These are phyloP conservation scores for Malassezia sympodialis DNA, from an alignment of 1,284 basidiomycete species.

Conservation along the genomic window DNA sequence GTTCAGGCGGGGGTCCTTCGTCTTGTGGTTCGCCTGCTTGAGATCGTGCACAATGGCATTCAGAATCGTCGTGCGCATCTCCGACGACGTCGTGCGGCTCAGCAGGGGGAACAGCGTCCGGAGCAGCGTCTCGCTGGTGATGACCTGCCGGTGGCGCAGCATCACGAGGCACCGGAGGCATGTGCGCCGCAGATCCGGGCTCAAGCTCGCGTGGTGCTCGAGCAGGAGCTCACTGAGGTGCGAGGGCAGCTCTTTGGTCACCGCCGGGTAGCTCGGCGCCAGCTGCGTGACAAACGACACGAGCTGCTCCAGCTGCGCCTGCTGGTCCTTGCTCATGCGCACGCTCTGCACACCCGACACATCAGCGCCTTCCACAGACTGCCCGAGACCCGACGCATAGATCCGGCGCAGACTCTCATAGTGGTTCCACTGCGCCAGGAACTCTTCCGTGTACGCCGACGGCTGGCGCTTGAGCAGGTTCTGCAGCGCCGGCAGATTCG, in stretches of 20 bases:
- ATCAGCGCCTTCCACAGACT: constrained; percentile 10
- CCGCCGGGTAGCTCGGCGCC: constrained; percentile 33
- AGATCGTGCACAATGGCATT: constrained; percentile 93
- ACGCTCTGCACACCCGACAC: not conserved
- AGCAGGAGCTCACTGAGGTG: constrained; percentile 39
- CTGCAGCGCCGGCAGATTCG: constrained; percentile 63
- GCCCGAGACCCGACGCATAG: constrained; percentile 52
- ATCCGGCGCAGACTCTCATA: constrained; percentile 79
- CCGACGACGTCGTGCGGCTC: constrained; percentile 67
- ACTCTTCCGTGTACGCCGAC: constrained; percentile 83
- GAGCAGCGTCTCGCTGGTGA: constrained; percentile 86
- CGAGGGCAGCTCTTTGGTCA: constrained; percentile 29
- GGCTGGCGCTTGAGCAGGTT: constrained; percentile 92
- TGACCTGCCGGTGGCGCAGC: constrained; percentile 82
- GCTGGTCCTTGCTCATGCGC: constrained; percentile 29
- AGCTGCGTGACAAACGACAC: constrained; percentile 57
- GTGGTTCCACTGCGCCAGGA: constrained; percentile 96
- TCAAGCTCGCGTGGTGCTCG: constrained; percentile 38
- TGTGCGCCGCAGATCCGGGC: constrained; percentile 32
- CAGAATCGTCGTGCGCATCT: constrained; percentile 75
- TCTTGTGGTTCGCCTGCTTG: constrained; percentile 73
- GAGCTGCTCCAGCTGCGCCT: constrained; percentile 34
- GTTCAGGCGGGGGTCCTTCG: constrained; percentile 92
- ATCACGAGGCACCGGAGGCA: constrained; percentile 54
- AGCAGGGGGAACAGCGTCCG: constrained; percentile 86